Evolutionary conservation across 2,329 filamentous ascomycete genomes (phyloP).

Genomic region (Knoxdaviesia capensis): DNA sequence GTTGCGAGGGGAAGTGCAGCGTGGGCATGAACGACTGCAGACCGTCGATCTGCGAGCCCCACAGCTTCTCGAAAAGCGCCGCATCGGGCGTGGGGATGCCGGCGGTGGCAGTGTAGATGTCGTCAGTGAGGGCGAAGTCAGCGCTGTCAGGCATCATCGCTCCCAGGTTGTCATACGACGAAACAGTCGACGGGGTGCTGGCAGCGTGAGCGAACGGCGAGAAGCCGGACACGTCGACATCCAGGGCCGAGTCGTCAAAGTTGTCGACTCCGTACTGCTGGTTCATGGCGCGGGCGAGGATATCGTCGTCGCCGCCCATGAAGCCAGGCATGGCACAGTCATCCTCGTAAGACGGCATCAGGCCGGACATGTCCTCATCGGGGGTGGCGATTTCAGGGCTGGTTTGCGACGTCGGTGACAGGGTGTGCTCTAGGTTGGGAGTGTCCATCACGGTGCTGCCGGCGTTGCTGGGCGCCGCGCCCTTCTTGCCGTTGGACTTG

Average conservation of each 20-base stretch:
- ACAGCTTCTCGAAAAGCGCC: slow-evolving; percentile 20
- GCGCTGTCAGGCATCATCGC: slow-evolving; percentile 20
- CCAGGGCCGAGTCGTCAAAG: slow-evolving; percentile 20
- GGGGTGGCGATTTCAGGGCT: slow-evolving; percentile 29
- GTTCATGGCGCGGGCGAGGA: no score
- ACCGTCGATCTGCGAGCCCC: slow-evolving; percentile 4
- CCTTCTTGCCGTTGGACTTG: slow-evolving; percentile 69
- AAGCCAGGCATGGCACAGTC: no score
- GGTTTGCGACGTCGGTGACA: slow-evolving; percentile 37
- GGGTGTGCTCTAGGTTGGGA: slow-evolving; percentile 39
- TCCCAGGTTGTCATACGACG: slow-evolving; percentile 25
- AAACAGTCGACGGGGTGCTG: slow-evolving; percentile 17
- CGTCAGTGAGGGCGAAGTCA: slow-evolving; percentile 41
- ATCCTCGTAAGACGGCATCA: no score
- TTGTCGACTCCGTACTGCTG: slow-evolving; percentile 7
- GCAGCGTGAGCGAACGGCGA: slow-evolving; percentile 17
- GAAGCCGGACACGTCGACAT: slow-evolving; percentile 13
- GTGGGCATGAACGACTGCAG: slow-evolving; percentile 1
- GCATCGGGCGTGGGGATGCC: slow-evolving; percentile 14
- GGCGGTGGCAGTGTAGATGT: slow-evolving; percentile 36
- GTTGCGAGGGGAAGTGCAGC: slow-evolving; percentile 1
- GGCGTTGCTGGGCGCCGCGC: slow-evolving; percentile 14
- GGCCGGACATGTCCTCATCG: no score
- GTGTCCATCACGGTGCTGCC: slow-evolving; percentile 28
- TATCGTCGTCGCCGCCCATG: no score